phyloP scores from a whole-genome alignment of 805 yeast genomes.

The Debaryomyces prosopidis region DNA sequence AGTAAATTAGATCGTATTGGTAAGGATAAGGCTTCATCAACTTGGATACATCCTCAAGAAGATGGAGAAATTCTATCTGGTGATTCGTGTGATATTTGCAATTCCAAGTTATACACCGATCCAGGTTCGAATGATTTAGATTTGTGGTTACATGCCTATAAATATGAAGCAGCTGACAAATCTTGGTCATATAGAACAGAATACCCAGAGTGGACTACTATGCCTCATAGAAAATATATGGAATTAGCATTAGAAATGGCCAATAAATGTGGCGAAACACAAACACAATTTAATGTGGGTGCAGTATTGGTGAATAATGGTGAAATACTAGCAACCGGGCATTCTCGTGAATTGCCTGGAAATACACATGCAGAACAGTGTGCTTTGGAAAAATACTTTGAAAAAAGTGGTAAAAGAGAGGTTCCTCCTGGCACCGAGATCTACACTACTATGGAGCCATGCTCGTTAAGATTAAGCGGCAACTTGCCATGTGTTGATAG shows the following conservation, averaged over 20 bases:
- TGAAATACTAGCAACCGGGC: slow-evolving; percentile 73
- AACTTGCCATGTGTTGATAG: slow-evolving; percentile 86
- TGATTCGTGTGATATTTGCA: slow-evolving; percentile 64
- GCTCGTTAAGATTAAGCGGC: slow-evolving; percentile 86
- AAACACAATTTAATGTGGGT: slow-evolving; percentile 93
- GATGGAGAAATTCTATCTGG: slow-evolving; percentile 69
- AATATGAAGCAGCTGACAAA: slow-evolving; percentile 59
- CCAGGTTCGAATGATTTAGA: slow-evolving; percentile 88
- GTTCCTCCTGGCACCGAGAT: slow-evolving; percentile 78
- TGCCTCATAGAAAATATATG: slow-evolving; percentile 63
- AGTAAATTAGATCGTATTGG: slow-evolving; percentile 63
- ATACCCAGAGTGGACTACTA: slow-evolving; percentile 81
- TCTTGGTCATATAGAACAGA: slow-evolving; percentile 76
- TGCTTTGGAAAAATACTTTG: slow-evolving; percentile 75
- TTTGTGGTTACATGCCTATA: slow-evolving; percentile 88
- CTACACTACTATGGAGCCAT: slow-evolving; percentile 98
- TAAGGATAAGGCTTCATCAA: slow-evolving; percentile 62
- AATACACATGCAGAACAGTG: slow-evolving; percentile 98
- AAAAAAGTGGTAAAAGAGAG: slow-evolving; percentile 28
- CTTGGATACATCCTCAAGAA: slow-evolving; percentile 62
- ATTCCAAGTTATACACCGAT: slow-evolving; percentile 71
- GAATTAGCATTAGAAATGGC: slow-evolving; percentile 76
- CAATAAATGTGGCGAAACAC: slow-evolving; percentile 73
- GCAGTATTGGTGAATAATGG: slow-evolving; percentile 71
- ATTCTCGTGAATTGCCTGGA: slow-evolving; percentile 87